Conservation (phyloP, 2,329 filamentous ascomycete species). For the Arthroderma sp. region DNA sequence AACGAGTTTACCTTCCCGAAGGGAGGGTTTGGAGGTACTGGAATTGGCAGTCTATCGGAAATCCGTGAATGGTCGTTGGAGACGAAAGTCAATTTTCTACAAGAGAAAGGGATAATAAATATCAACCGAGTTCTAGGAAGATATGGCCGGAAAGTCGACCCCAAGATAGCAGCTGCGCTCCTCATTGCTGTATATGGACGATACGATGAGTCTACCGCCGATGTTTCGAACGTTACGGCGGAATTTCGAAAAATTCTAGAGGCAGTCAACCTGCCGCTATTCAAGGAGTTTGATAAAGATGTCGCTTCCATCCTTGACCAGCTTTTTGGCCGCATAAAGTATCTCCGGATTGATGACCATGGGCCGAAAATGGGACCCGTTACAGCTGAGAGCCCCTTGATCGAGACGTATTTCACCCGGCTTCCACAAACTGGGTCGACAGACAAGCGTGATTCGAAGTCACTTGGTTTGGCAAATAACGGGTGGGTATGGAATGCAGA, state of each 20-base stretch:
- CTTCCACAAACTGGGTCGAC: conserved; percentile 69
- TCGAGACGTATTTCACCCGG: conserved; percentile 91
- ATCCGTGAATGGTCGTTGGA: conserved; percentile 46
- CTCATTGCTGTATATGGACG: conserved; percentile 57
- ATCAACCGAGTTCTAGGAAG: conserved; percentile 67
- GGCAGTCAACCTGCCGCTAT: conserved; percentile 75
- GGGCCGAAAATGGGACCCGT: conserved; percentile 79
- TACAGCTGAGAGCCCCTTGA: conserved; percentile 62
- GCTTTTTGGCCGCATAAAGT: conserved; percentile 87
- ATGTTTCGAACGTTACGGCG: conserved; percentile 38
- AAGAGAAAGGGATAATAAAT: conserved; percentile 57
- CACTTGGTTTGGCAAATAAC: conserved; percentile 81
- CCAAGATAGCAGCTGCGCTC: conserved; percentile 56
- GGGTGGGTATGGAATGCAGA: conserved; percentile 99
- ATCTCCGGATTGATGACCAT: conserved; percentile 81
- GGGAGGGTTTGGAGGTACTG: conserved; percentile 38
- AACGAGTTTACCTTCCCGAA: conserved; percentile 47
- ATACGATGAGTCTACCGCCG: conserved; percentile 43
- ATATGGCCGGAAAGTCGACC: conserved; percentile 59
- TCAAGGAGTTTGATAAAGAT: conserved; percentile 83
- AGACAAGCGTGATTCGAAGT: conserved; percentile 59
- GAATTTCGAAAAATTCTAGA: conserved; percentile 55
- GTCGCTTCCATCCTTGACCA: conserved; percentile 75
- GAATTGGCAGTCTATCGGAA: conserved; percentile 40
- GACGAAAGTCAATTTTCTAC: conserved; percentile 49